These are phyloP conservation scores for Mariannaea elegans DNA, from an alignment of 2,329 filamentous ascomycete genomes.

Conservation along the genomic window DNA sequence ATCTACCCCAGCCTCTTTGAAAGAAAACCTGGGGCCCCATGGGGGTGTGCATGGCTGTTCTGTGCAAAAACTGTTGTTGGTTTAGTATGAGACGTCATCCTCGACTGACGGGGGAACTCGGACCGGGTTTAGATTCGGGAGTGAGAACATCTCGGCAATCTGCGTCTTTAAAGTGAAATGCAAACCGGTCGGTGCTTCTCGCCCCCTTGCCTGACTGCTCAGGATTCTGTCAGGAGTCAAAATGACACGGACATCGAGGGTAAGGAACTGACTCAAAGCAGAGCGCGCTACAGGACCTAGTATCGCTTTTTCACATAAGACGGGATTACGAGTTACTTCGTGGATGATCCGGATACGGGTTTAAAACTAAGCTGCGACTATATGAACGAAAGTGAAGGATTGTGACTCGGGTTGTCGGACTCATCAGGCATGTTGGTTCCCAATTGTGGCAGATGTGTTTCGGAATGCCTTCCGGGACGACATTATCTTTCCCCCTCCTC, in stretches of 20 bases:
- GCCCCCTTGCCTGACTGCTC: neutral
- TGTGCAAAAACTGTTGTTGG: neutral
- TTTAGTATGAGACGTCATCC: neutral
- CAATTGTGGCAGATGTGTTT: neutral
- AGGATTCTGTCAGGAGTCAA: neutral
- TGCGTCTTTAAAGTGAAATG: neutral
- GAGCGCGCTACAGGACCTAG: neutral
- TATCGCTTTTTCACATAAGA: neutral
- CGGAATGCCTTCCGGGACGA: neutral
- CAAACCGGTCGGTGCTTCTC: neutral
- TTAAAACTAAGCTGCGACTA: neutral
- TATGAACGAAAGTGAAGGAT: neutral
- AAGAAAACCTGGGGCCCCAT: conserved; percentile 11
- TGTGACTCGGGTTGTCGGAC: neutral
- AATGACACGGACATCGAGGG: neutral
- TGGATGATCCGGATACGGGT: neutral
- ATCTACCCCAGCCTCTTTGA: conserved; percentile 1
- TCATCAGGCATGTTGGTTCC: neutral
- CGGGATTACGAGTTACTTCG: neutral
- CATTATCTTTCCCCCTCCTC: too few species aligned
- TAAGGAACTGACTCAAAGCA: neutral
- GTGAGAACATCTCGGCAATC: neutral
- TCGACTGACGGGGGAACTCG: conserved; percentile 10
- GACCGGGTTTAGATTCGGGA: neutral
- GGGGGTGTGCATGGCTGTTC: conserved; percentile 1